Evolutionary conservation across 495 filamentous ascomycete genomes (phyloP), one percentile per base, ranked within the genome.

Genomic region (Xylaria curta): DNA sequence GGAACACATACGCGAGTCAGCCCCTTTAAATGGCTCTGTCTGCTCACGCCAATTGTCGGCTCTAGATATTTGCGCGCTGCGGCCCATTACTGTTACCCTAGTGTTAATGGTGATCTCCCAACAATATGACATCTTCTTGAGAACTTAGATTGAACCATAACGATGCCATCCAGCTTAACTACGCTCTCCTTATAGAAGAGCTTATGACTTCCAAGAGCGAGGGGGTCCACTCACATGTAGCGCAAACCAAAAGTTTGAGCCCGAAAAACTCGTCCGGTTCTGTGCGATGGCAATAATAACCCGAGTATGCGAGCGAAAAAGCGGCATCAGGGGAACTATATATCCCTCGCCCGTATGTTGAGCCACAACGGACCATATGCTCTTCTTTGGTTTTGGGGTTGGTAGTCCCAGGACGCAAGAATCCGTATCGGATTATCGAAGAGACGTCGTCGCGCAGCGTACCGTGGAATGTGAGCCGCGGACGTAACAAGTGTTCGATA

Each of bases 391-490:
- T 58, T 7, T 15, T 58, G 54, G 54, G 54, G 5, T 58, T 33
- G 4, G 12, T 33, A 17, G 28, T 33, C 54, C 54, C 54, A 19
- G 54, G 54, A 3, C 24, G 19, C 54, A 58, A 33, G 28, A 58
- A 58, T 7, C 54, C 54, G 54, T 58, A 19, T 26, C 54, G 26
- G 26, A 33, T 19, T 24, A 58, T 58, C 15, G 54, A 58, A 33
- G 54, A 15, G 12, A 58, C 54, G 6, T 31, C 1, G 12, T 58
- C 54, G 5, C 54, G 54, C 15, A 5, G 24, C 26, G 54, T 58
- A 3, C 54, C 82, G 62, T 85, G 83, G 68, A 83, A 85, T 5
- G 78, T 82, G 46, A 83, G 53, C 12, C 58, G 75, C 26, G 79
- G 77, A 49, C 76, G 76, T 21, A 74, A 65, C 6, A 84, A 68